Percentiles rank a stretch among this genome's conserved stretches.
Conservation (phyloP, 2,329 filamentous ascomycete species). For the Didymella glomerata region DNA sequence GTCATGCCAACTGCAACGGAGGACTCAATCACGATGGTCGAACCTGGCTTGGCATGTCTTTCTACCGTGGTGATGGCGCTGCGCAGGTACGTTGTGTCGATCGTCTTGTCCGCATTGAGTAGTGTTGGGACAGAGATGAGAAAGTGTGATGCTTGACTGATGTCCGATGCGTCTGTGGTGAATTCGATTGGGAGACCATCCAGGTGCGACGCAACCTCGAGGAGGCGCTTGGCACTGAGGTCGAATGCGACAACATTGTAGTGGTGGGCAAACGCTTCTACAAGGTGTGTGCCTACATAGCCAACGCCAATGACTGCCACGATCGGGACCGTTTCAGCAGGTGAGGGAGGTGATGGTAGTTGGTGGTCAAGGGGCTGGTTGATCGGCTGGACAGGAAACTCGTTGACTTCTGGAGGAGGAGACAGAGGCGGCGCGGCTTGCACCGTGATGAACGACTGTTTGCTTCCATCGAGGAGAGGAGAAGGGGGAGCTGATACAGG, state of each 20-base stretch:
- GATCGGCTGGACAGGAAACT: neutral
- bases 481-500: neutral
- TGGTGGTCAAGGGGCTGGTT: neutral
- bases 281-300: conserved; percentile 62
- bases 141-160: conserved; percentile 60
- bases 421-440: neutral
- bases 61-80: neutral
- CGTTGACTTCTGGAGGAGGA: neutral
- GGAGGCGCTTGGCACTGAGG: neutral
- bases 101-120: conserved; percentile 56
- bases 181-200: neutral
- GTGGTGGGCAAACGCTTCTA: conserved; percentile 54
- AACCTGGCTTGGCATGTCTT: neutral
- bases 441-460: neutral
- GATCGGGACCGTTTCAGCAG: neutral
- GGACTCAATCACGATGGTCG: neutral
- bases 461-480: neutral
- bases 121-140: conserved; percentile 64
- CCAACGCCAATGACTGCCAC: conserved; percentile 63
- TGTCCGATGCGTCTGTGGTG: conserved; percentile 42
- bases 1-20: neutral
- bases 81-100: conserved; percentile 50
- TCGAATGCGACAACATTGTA: conserved; percentile 56
- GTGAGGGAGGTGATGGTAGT: neutral
- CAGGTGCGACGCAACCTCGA: neutral